Evolutionary conservation across 768 basidiomycete genomes (phyloP).

Genomic region (Collybiopsis confluens): DNA sequence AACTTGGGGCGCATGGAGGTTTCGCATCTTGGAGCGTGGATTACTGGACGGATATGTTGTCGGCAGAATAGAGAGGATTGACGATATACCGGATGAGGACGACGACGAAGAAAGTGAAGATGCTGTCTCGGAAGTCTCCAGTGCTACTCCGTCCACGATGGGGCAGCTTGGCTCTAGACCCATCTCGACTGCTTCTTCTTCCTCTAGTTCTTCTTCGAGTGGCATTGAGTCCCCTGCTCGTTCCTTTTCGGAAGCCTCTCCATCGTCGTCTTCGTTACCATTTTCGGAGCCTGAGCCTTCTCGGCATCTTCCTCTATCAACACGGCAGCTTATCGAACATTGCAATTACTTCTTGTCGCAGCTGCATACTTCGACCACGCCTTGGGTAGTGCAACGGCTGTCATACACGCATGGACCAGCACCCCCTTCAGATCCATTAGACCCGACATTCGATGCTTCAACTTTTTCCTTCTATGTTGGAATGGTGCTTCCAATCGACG

Average conservation of each 20-base stretch:
- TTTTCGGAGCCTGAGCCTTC: slow-evolving; percentile 32
- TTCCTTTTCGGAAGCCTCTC: neutral
- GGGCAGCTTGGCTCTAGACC: neutral
- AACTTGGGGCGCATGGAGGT: slow-evolving; percentile 63
- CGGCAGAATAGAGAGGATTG: slow-evolving; percentile 66
- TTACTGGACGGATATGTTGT: slow-evolving; percentile 88
- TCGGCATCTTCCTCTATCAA: slow-evolving; percentile 13
- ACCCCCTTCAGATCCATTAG: slow-evolving; percentile 35
- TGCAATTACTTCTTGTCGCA: slow-evolving; percentile 62
- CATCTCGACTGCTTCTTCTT: neutral
- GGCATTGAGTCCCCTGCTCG: neutral
- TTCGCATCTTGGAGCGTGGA: slow-evolving; percentile 82
- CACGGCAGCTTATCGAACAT: slow-evolving; percentile 36
- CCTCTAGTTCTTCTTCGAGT: neutral
- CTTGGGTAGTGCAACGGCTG: slow-evolving; percentile 90
- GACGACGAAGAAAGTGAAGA: slow-evolving; percentile 23
- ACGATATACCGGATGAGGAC: slow-evolving; percentile 34
- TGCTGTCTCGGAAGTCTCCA: neutral
- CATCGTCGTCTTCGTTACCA: slow-evolving; percentile 27
- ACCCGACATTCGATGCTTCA: slow-evolving; percentile 42
- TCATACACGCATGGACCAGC: slow-evolving; percentile 70
- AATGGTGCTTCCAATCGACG: slow-evolving; percentile 85
- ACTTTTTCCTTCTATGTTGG: slow-evolving; percentile 90
- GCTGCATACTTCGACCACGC: slow-evolving; percentile 67
- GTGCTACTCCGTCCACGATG: neutral